Evolutionary conservation across 2,329 filamentous ascomycete species (phyloP).

Genomic region (Talaromyces sp.): DNA sequence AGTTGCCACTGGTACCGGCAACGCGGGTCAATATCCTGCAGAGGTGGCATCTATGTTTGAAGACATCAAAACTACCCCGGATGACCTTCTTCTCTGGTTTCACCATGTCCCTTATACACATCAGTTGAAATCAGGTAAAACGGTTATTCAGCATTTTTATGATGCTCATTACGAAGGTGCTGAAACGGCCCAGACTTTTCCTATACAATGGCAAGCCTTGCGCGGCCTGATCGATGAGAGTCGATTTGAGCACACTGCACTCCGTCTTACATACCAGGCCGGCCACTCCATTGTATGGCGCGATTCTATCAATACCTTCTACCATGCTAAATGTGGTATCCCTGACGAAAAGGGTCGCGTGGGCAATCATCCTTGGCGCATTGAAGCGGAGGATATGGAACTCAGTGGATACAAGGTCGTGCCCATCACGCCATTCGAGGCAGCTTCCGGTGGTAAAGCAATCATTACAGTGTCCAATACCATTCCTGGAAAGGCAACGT

Average conservation of each 20-base stretch:
- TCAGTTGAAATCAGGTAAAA: conserved; percentile 55
- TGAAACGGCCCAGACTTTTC: conserved; percentile 55
- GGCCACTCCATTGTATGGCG: conserved; percentile 67
- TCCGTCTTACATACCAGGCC: conserved; percentile 58
- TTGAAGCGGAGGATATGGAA: conserved; percentile 63
- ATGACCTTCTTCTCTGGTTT: conserved; percentile 66
- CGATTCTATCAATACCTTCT: conserved; percentile 61
- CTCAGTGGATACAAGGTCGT: conserved; percentile 53
- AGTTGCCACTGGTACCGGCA: conserved; percentile 60
- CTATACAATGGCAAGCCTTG: conserved; percentile 48
- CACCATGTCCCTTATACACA: conserved; percentile 67
- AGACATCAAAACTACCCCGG: conserved; percentile 56
- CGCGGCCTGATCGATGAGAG: conserved; percentile 53
- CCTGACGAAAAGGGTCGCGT: conserved; percentile 53
- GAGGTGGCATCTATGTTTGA: conserved; percentile 57
- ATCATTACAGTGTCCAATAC: conserved; percentile 52
- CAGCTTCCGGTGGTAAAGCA: conserved; percentile 50
- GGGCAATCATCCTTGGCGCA: conserved; percentile 56
- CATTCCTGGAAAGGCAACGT: conserved; percentile 43
- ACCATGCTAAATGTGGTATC: conserved; percentile 56
- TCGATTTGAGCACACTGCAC: conserved; percentile 54
- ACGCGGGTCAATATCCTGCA: conserved; percentile 59
- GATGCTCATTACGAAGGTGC: conserved; percentile 57
- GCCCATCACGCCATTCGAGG: conserved; percentile 52
- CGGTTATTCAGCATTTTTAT: conserved; percentile 63